These are phyloP conservation scores for Dentipellis sp. DNA, from an alignment of 768 basidiomycete genomes.

Conservation along the genomic window DNA sequence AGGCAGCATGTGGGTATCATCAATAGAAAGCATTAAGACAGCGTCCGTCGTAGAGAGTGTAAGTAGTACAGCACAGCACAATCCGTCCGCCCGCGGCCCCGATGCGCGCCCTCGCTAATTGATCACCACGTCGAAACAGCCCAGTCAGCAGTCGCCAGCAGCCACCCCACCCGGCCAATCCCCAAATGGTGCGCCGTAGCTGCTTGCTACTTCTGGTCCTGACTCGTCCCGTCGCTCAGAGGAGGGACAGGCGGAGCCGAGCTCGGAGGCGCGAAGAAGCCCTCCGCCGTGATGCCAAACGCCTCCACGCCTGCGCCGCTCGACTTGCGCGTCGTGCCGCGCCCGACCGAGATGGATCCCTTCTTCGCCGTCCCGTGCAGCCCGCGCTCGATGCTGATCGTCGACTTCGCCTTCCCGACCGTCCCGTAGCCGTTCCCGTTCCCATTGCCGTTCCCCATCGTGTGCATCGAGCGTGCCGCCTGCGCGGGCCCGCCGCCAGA, in stretches of 20 bases:
- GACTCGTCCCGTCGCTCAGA: background rate
- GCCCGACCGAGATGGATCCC: slow-evolving; percentile 59
- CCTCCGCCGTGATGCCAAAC: slow-evolving; percentile 62
- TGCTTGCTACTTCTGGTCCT: background rate
- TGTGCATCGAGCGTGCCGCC: slow-evolving; percentile 27
- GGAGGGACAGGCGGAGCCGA: slow-evolving; percentile 5
- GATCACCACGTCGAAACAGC: background rate
- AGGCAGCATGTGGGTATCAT: too few relatives aligned
- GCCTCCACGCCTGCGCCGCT: slow-evolving; percentile 72
- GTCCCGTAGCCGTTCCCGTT: slow-evolving; percentile 22
- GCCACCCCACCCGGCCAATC: background rate
- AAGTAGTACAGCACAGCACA: background rate
- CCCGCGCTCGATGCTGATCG: slow-evolving; percentile 56
- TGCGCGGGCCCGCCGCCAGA: slow-evolving; percentile 15
- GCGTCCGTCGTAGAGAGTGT: too few relatives aligned
- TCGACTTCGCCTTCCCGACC: slow-evolving; percentile 40
- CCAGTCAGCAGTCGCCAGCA: background rate
- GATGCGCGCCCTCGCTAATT: background rate
- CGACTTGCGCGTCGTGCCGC: slow-evolving; percentile 51
- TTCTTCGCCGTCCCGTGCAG: slow-evolving; percentile 24
- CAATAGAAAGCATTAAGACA: too few relatives aligned
- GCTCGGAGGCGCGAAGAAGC: slow-evolving; percentile 61
- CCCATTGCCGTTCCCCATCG: slow-evolving; percentile 19
- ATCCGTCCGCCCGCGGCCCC: background rate
- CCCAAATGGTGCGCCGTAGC: background rate